phyloP scores from a whole-genome alignment of 2,329 filamentous ascomycete genomes.

The Remersonia thermophila region DNA sequence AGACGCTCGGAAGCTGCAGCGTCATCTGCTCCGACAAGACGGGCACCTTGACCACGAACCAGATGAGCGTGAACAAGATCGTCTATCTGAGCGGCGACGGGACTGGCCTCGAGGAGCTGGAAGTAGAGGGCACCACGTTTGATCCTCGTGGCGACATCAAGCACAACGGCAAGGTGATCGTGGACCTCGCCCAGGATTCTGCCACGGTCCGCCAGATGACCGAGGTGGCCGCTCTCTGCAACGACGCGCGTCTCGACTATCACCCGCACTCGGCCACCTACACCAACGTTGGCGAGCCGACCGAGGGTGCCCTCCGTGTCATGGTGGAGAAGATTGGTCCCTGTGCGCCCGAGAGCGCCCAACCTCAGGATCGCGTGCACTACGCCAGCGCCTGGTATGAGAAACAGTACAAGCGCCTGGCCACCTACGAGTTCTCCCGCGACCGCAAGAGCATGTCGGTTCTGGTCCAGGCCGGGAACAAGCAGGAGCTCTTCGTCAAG shows the following conservation, averaged over 20 bases:
- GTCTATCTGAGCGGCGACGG: slow-evolving; percentile 70
- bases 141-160: slow-evolving; percentile 67
- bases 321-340: slow-evolving; percentile 92
- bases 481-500: slow-evolving; percentile 83
- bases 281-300: slow-evolving; percentile 83
- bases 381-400: slow-evolving; percentile 79
- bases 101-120: slow-evolving; percentile 66
- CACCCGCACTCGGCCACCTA: slow-evolving; percentile 64
- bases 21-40: slow-evolving; percentile 99
- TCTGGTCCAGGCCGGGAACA: slow-evolving; percentile 56
- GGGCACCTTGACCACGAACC: slow-evolving; percentile 93
- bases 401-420: slow-evolving; percentile 57
- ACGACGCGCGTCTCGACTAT: slow-evolving; percentile 73
- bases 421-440: slow-evolving; percentile 92
- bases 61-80: slow-evolving; percentile 96
- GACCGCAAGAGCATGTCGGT: slow-evolving; percentile 99
- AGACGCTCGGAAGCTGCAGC: slow-evolving; percentile 96
- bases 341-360: slow-evolving; percentile 44
- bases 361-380: slow-evolving; percentile 57
- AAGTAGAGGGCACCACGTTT: slow-evolving; percentile 89
- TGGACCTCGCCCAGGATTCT: slow-evolving; percentile 58
- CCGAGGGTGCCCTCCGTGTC: slow-evolving; percentile 83
- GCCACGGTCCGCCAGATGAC: slow-evolving; percentile 68
- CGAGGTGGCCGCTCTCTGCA: slow-evolving; percentile 67
- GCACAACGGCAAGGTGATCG: slow-evolving; percentile 52